Percentiles rank a stretch among this genome's conserved stretches.
phyloP scores from a whole-genome alignment of 495 filamentous ascomycete species.

The Aspergillus carlsbadensis region DNA sequence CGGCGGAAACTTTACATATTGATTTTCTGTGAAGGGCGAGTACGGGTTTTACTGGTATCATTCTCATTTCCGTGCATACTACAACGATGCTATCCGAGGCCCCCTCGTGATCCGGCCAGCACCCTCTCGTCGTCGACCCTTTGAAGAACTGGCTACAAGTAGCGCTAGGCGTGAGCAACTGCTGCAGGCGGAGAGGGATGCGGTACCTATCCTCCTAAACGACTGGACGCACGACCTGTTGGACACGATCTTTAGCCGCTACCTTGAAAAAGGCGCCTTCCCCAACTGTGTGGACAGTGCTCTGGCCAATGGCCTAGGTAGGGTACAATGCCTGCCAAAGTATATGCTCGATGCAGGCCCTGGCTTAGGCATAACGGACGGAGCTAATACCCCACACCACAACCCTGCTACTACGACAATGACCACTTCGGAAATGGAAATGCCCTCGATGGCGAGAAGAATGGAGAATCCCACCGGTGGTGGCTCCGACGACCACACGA shows the following conservation, averaged over 20 bases:
- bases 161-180: conserved; percentile 3
- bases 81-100: conserved; percentile 44
- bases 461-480: too few relatives aligned
- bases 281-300: conserved; percentile 18
- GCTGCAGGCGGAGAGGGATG: conserved; percentile 17
- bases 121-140: conserved; percentile 13
- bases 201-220: conserved; percentile 30
- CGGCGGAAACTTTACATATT: conserved; percentile 41
- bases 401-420: neutral
- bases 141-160: conserved; percentile 13
- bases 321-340: conserved; percentile 17
- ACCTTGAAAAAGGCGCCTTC: conserved; percentile 16
- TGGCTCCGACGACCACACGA: too few relatives aligned
- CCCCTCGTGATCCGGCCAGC: conserved; percentile 12
- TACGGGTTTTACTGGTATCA: conserved; percentile 63
- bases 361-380: conserved; percentile 7
- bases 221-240: conserved; percentile 46
- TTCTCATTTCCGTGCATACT: conserved; percentile 58
- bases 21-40: conserved; percentile 43
- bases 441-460: too few relatives aligned
- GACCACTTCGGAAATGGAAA: neutral
- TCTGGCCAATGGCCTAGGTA: conserved; percentile 19
- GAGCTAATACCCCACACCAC: too few relatives aligned
- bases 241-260: conserved; percentile 10
- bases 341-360: conserved; percentile 12